Conservation (phyloP, 108 stramenopile genomes). For the Fistulifera solaris region DNA sequence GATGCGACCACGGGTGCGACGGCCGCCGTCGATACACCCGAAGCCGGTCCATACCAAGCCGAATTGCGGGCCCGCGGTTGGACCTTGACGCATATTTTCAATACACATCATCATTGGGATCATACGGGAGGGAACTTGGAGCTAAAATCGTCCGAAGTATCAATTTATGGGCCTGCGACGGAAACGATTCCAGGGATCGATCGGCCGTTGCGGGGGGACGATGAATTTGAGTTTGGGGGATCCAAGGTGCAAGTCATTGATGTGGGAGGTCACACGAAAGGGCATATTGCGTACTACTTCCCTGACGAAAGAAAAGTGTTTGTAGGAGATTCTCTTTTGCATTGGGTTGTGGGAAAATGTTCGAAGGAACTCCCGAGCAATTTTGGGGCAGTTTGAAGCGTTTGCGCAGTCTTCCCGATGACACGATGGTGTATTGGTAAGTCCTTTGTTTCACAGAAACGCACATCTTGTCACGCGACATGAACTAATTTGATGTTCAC, state of each 20-base stretch:
- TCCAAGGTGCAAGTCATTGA: constrained; percentile 49
- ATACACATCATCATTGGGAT: constrained; percentile 69
- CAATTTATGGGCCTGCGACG: constrained; percentile 46
- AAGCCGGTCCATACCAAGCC: constrained; percentile 35
- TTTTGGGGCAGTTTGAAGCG: constrained; percentile 56
- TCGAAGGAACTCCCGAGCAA: constrained; percentile 74
- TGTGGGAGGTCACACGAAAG: constrained; percentile 76
- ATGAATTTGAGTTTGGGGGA: constrained; percentile 45
- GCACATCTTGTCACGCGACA: not conserved
- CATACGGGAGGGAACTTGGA: constrained; percentile 74
- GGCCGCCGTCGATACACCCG: constrained; percentile 76
- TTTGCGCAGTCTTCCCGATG: constrained; percentile 62
- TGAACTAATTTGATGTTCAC: too few relatives aligned
- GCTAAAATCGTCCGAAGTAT: constrained; percentile 36
- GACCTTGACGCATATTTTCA: constrained; percentile 75
- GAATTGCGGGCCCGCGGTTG: constrained; percentile 54
- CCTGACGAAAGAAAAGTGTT: constrained; percentile 48
- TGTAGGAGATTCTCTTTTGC: constrained; percentile 77
- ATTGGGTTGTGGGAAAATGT: constrained; percentile 83
- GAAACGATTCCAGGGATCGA: constrained; percentile 71
- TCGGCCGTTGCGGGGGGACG: constrained; percentile 36
- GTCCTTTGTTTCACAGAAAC: not conserved
- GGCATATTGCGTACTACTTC: constrained; percentile 81
- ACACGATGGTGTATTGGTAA: constrained; percentile 66
- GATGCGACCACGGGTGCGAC: constrained; percentile 55